These are phyloP conservation scores for Parastagonospora avenae DNA, from an alignment of 2,329 filamentous ascomycete genomes.

Conservation along the genomic window DNA sequence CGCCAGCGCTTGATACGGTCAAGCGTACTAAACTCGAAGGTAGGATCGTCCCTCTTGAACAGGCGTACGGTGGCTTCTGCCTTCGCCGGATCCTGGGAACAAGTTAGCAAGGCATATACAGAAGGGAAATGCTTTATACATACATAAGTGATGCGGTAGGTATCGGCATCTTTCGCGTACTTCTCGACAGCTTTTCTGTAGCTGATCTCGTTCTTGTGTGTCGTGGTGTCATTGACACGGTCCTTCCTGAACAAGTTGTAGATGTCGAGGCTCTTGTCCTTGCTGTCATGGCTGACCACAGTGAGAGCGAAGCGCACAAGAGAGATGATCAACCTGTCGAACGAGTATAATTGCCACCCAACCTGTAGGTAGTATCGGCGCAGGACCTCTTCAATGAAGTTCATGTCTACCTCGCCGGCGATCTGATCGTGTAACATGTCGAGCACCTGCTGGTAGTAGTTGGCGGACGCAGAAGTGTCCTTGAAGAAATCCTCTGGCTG, in stretches of 20 bases:
- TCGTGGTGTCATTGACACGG: constrained; percentile 81
- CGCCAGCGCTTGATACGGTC: constrained; percentile 74
- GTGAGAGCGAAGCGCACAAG: constrained; percentile 79
- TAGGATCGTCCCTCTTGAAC: constrained; percentile 82
- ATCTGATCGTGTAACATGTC: constrained; percentile 87
- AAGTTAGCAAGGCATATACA: constrained; percentile 29
- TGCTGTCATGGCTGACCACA: constrained; percentile 84
- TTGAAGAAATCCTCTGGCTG: constrained; percentile 75
- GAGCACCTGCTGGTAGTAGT: constrained; percentile 85
- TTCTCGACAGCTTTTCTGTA: constrained; percentile 92
- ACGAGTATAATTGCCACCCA: constrained; percentile 92
- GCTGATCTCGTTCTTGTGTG: constrained; percentile 86
- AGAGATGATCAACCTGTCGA: constrained; percentile 84
- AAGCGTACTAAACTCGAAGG: constrained; percentile 75
- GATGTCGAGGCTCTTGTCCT: constrained; percentile 92
- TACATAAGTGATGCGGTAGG: constrained; percentile 91
- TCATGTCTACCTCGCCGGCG: constrained; percentile 78
- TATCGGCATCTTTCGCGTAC: constrained; percentile 87
- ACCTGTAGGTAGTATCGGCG: constrained; percentile 89
- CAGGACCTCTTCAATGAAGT: constrained; percentile 85
- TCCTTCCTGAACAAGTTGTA: constrained; percentile 84
- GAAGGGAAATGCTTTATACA: constrained; percentile 50
- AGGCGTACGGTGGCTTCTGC: constrained; percentile 76
- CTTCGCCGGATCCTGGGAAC: constrained; percentile 61
- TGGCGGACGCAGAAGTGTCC: constrained; percentile 64